phyloP scores from a whole-genome alignment of 2,329 filamentous ascomycete species.

The Chaetomiaceae sp. region DNA sequence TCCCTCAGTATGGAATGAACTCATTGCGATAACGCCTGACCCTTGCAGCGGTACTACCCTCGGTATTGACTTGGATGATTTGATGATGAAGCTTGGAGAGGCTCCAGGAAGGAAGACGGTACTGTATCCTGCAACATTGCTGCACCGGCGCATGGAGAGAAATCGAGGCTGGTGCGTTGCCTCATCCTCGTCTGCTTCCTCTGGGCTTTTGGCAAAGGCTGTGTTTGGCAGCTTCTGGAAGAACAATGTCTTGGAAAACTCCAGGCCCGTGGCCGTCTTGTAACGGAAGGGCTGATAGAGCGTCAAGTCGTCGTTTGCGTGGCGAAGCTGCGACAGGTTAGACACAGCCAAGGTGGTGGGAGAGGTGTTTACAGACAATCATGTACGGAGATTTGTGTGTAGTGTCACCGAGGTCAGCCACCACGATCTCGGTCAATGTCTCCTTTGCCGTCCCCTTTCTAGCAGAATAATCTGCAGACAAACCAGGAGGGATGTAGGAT shows the following conservation, averaged over 20 bases:
- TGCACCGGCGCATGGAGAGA: conserved; percentile 53
- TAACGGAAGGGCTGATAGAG: conserved; percentile 77
- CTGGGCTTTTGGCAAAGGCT: conserved; percentile 55
- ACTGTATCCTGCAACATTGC: conserved; percentile 71
- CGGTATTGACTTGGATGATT: conserved; percentile 72
- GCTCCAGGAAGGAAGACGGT: conserved; percentile 77
- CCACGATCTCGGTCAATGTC: conserved; percentile 69
- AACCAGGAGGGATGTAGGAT: conserved; percentile 68
- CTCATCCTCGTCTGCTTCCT: conserved; percentile 48
- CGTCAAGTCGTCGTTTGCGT: conserved; percentile 73
- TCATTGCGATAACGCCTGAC: conserved; percentile 64
- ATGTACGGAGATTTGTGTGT: conserved; percentile 70
- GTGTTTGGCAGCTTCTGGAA: conserved; percentile 74
- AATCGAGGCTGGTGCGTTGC: conserved; percentile 43
- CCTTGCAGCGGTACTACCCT: conserved; percentile 70
- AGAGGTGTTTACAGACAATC: conserved; percentile 54
- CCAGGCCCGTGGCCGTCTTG: conserved; percentile 34
- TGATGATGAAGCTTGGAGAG: conserved; percentile 78
- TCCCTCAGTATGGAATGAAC: conserved; percentile 68
- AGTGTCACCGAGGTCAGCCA: conserved; percentile 79
- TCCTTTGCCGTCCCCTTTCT: conserved; percentile 70
- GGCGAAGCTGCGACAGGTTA: conserved; percentile 57
- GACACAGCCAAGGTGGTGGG: neutral
- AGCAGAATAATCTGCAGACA: conserved; percentile 66
- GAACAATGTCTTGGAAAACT: conserved; percentile 56